Evolutionary conservation across 2,329 filamentous ascomycete genomes (phyloP), one percentile per base, ranked within the genome.

Genomic region (Colletotrichum plurivorum): DNA sequence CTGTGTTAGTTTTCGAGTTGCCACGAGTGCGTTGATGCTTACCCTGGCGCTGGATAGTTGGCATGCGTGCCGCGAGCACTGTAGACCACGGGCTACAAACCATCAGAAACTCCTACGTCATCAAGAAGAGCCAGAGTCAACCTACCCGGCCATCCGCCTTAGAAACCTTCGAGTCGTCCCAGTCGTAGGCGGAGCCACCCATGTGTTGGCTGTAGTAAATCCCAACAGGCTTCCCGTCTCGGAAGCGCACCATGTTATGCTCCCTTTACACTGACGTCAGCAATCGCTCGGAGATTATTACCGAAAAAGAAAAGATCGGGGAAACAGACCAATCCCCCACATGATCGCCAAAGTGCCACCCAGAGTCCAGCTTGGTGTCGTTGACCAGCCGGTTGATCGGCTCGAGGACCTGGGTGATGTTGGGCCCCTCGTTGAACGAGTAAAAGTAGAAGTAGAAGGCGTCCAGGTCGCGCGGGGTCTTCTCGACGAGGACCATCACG

Each of bases 401-500:
- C 27, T 76, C 74, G 27, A 79, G 15, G 0, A 79, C 77, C 43
- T 79, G 78, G 0, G 75, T 78, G 60, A 78, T 73, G 18, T 79
- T 79, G 0, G 76, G 72, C 0, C 78, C 78, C 31, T 76, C 73
- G 1, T 79, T 76, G 25, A 75, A 79, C 0, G 78, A 78, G 56
- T 79, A 79, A 16, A 79, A 79, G 25, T 79, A 79, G 46, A 79
- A 79, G 63, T 76, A 79, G 10, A 79, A 79, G 0, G 76, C 78
- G 39, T 78, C 78, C 1, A 78, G 8, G 6, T 78, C 75, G 1
- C 70, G 31, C 6, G 73, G 46, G 39, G 61, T 69, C 61, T 75
- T 76, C 15, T 77, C 74, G 0, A 79, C 76, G 9, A 79, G 43
- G 20, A 79, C 73, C 2, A 79, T 76, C 1, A 76, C 76, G 45